A percentile compares a stretch with the other conserved stretches of the same genome.
These are phyloP conservation scores for Geotrichum histeridarum DNA, from an alignment of 1,139 yeast genomes.

Conservation along the genomic window DNA sequence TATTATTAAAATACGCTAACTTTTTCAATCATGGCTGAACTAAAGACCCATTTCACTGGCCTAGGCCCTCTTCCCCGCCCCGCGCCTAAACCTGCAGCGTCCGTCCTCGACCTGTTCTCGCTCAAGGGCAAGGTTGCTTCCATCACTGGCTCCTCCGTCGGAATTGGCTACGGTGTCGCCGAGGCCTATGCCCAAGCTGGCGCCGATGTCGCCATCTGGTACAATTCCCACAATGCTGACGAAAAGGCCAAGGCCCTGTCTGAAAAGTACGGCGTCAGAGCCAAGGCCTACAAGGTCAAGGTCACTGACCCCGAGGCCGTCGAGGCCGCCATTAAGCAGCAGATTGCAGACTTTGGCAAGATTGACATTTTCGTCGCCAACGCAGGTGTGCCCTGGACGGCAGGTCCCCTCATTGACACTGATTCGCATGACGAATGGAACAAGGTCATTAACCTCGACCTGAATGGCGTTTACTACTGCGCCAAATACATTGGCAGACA, in stretches of 20 bases:
- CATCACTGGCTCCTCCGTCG: constrained; percentile 83
- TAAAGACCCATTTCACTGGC: constrained; percentile 33
- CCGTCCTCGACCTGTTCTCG: constrained; percentile 37
- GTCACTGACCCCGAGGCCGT: constrained; percentile 59
- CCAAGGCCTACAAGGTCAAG: constrained; percentile 68
- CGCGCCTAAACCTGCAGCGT: constrained; percentile 33
- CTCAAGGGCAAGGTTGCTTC: constrained; percentile 81
- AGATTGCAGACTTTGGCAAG: constrained; percentile 65
- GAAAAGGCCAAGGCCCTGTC: constrained; percentile 54
- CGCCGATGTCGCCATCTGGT: constrained; percentile 85
- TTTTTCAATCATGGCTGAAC: constrained; percentile 12
- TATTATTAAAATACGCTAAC: too few species aligned
- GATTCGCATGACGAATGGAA: constrained; percentile 59
- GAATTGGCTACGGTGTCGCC: constrained; percentile 81
- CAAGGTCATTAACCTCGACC: constrained; percentile 62
- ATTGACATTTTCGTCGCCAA: constrained; percentile 85
- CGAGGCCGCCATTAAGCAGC: constrained; percentile 51
- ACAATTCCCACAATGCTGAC: constrained; percentile 59
- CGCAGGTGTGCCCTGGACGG: constrained; percentile 86
- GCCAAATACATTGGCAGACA: constrained; percentile 66
- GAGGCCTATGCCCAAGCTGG: constrained; percentile 88
- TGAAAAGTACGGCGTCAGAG: constrained; percentile 59
- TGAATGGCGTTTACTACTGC: constrained; percentile 72
- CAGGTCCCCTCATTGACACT: constrained; percentile 62
- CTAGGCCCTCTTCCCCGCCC: constrained; percentile 36